Percentiles rank a stretch among this genome's conserved stretches.
phyloP scores from a whole-genome alignment of 2,329 filamentous ascomycete species.

The Karstenula rhodostoma region DNA sequence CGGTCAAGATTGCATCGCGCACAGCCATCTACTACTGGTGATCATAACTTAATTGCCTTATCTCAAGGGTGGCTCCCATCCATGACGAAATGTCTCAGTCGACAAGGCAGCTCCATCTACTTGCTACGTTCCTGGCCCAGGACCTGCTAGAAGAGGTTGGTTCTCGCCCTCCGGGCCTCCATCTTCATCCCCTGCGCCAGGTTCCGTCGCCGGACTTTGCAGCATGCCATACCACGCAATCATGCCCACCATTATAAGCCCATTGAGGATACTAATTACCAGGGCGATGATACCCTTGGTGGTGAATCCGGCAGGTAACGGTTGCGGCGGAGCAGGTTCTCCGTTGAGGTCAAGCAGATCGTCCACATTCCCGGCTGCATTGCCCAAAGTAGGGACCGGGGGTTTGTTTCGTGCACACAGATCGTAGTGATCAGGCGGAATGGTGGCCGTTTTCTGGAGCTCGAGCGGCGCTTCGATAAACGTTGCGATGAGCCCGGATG shows the following conservation, averaged over 20 bases:
- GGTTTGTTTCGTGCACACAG: slow-evolving; percentile 65
- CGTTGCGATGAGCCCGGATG: slow-evolving; percentile 60
- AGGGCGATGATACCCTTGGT: slow-evolving; percentile 75
- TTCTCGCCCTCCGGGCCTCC: background rate
- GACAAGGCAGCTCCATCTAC: no score
- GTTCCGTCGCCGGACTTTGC: slow-evolving; percentile 3
- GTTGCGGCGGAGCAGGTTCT: slow-evolving; percentile 62
- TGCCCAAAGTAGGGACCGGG: slow-evolving; percentile 65
- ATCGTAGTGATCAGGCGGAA: slow-evolving; percentile 70
- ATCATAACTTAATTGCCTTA: no score
- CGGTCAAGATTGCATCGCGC: no score
- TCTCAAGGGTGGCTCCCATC: no score
- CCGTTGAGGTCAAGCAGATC: slow-evolving; percentile 64
- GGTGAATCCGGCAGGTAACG: slow-evolving; percentile 74
- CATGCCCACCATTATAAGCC: slow-evolving; percentile 71
- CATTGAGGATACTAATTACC: slow-evolving; percentile 74
- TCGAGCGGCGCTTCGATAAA: slow-evolving; percentile 62
- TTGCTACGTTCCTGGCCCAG: no score
- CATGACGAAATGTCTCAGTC: no score
- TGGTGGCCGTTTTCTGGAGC: slow-evolving; percentile 63
- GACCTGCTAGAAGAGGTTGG: background rate
- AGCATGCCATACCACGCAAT: slow-evolving; percentile 72
- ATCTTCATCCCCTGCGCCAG: background rate
- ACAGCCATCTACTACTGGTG: no score
- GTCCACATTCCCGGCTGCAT: slow-evolving; percentile 75